A percentile compares a stretch with the other conserved stretches of the same genome.
phyloP scores from a whole-genome alignment of 2,329 filamentous ascomycete species.

The Alternaria conjuncta region DNA sequence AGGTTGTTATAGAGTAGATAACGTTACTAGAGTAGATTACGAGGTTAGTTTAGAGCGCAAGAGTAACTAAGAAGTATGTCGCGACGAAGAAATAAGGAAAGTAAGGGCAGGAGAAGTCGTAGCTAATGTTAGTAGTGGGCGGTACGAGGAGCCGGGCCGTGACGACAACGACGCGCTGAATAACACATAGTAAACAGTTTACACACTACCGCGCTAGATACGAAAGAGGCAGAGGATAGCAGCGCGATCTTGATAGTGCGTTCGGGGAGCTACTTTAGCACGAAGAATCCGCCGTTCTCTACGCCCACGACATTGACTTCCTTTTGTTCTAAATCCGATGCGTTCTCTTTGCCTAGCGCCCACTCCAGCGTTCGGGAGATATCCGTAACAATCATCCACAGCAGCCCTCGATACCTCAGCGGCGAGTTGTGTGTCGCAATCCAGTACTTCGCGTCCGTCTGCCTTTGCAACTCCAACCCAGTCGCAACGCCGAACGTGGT shows the following conservation, averaged over 20 bases:
- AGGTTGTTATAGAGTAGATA: conserved; percentile 2
- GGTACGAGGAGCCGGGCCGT: neutral
- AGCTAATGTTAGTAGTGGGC: neutral
- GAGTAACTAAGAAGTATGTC: conserved; percentile 4
- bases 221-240: neutral
- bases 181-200: conserved; percentile 2
- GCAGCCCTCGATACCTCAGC: neutral
- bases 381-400: neutral
- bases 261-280: neutral
- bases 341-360: neutral
- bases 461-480: neutral
- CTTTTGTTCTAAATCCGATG: neutral
- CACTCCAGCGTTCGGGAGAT: neutral
- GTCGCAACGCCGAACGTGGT: neutral
- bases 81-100: conserved; percentile 4
- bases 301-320: neutral
- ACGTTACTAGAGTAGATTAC: conserved; percentile 2
- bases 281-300: neutral
- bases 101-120: conserved; percentile 1
- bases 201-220: neutral
- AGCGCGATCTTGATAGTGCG: neutral
- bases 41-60: conserved; percentile 4
- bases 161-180: conserved; percentile 2
- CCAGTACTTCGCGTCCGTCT: neutral
- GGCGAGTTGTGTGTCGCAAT: neutral